Conservation (phyloP, 1,284 basidiomycete species). For the Fomitopsis schrenkii region DNA sequence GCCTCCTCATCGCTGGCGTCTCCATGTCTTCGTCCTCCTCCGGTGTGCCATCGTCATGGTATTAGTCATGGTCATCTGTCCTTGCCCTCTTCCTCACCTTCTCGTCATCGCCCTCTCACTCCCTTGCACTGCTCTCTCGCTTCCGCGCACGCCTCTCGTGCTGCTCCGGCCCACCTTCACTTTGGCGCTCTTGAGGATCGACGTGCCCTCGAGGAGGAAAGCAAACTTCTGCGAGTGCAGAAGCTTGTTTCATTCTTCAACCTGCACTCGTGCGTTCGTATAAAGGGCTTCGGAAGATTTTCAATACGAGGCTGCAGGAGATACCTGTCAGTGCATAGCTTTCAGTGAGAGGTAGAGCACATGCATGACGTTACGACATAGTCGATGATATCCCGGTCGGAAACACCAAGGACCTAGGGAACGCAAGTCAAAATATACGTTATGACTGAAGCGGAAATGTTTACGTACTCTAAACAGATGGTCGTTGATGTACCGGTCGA, state of each 20-base stretch:
- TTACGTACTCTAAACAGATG: conserved; percentile 72
- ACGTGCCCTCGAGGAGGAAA: conserved; percentile 62
- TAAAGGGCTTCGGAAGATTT: conserved; percentile 82
- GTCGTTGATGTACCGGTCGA: conserved; percentile 82
- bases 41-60: conserved; percentile 29
- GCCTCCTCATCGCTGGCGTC: conserved; percentile 63
- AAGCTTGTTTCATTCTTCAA: conserved; percentile 67
- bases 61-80: conserved; percentile 38
- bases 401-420: conserved; percentile 72
- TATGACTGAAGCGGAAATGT: neutral
- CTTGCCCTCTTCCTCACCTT: conserved; percentile 63
- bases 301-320: conserved; percentile 63
- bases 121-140: conserved; percentile 71
- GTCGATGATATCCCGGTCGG: conserved; percentile 80
- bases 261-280: conserved; percentile 55
- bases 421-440: neutral
- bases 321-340: conserved; percentile 2
- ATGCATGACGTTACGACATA: conserved; percentile 82
- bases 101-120: conserved; percentile 89
- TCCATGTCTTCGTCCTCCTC: conserved; percentile 42
- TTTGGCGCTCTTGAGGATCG: conserved; percentile 45
- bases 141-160: conserved; percentile 71
- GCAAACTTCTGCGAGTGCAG: conserved; percentile 75
- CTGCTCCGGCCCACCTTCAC: conserved; percentile 29
- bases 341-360: conserved; percentile 22